These are phyloP conservation scores for Lactifluus volemus DNA, from an alignment of 768 basidiomycete species.

Conservation along the genomic window DNA sequence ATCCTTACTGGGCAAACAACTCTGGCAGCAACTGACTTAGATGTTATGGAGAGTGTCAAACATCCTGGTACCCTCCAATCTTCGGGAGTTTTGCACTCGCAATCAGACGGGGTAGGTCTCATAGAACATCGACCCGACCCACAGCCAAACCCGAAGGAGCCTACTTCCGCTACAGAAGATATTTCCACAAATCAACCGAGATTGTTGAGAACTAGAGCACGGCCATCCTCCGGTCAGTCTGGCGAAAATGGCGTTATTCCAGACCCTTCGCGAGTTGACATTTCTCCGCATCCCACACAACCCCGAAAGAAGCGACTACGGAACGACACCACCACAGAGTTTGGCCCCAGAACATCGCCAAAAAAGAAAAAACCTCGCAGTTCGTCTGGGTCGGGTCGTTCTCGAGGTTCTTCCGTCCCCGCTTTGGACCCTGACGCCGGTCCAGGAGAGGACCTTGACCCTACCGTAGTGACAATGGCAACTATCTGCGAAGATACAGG, in stretches of 20 bases:
- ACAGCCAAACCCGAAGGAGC: not conserved
- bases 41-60: not conserved
- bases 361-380: constrained; percentile 12
- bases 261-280: constrained; percentile 1
- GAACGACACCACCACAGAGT: not conserved
- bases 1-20: not conserved
- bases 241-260: not conserved
- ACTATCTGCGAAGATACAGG: constrained; percentile 69
- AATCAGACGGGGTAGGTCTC: not conserved
- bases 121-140: not conserved
- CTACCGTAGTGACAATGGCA: constrained; percentile 80
- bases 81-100: not conserved
- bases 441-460: constrained; percentile 72
- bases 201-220: not conserved
- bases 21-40: not conserved
- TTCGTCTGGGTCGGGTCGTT: constrained; percentile 18
- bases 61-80: not conserved
- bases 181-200: not conserved
- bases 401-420: constrained; percentile 36
- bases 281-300: not conserved
- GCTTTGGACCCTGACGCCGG: constrained; percentile 50
- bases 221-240: not conserved
- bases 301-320: constrained; percentile 15
- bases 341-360: not conserved
- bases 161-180: not conserved